Evolutionary conservation across 2,329 filamentous ascomycete species (phyloP).

Genomic region (Proliferodiscus dingleyae): DNA sequence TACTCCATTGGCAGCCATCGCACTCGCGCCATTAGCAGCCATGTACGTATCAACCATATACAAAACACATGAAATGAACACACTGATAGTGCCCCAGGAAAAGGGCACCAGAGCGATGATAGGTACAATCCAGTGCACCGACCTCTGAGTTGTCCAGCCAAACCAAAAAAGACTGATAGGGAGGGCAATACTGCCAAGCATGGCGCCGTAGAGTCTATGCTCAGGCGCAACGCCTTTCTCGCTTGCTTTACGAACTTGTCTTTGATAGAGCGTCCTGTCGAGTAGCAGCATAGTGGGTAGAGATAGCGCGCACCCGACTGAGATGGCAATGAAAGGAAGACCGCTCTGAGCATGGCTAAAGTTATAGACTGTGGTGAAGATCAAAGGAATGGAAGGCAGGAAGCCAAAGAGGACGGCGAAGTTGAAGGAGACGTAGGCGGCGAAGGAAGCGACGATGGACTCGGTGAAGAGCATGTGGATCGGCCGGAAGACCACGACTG

Average conservation of each 20-base stretch:
- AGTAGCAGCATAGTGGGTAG: slow-evolving; percentile 18
- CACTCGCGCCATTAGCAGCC: slow-evolving; percentile 20
- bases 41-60: slow-evolving; percentile 28
- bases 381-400: slow-evolving; percentile 33
- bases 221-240: slow-evolving; percentile 44
- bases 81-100: slow-evolving; percentile 53
- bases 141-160: slow-evolving; percentile 20
- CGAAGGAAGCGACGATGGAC: slow-evolving; percentile 30
- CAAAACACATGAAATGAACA: slow-evolving; percentile 39
- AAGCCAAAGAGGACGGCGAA: slow-evolving; percentile 34
- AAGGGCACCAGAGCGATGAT: slow-evolving; percentile 36
- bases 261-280: slow-evolving; percentile 37
- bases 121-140: slow-evolving; percentile 28
- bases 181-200: slow-evolving; percentile 38
- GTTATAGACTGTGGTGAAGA: slow-evolving; percentile 32
- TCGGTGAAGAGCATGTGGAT: slow-evolving; percentile 33
- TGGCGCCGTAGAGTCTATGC: slow-evolving; percentile 52
- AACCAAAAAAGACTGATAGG: slow-evolving; percentile 32
- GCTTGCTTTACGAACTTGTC: slow-evolving; percentile 2
- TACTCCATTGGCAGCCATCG: slow-evolving; percentile 27
- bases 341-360: not conserved
- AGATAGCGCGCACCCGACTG: slow-evolving; percentile 36
- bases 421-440: slow-evolving; percentile 30
- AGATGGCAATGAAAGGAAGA: slow-evolving; percentile 29
- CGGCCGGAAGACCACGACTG: slow-evolving; percentile 30